Conservation (phyloP, 169 alveolate species). For the Eimeria zaria region DNA sequence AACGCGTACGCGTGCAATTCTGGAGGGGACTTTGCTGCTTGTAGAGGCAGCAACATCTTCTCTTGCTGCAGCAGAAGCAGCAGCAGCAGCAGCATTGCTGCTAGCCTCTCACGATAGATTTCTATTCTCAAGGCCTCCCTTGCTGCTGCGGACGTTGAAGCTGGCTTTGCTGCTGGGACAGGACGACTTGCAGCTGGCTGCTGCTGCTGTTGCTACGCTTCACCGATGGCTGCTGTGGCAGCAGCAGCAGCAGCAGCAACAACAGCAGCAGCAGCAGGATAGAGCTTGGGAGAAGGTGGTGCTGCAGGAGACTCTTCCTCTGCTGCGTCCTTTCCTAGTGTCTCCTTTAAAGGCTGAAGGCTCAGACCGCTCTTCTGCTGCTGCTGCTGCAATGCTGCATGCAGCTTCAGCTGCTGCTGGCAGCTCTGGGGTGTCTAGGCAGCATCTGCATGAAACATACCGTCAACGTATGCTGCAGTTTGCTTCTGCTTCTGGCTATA, state of each 20-base stretch:
- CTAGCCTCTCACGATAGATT: slow-evolving; percentile 18
- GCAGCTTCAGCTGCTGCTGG: no score
- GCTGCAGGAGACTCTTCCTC: slow-evolving; percentile 54
- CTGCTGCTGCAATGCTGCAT: neutral
- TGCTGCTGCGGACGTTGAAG: neutral
- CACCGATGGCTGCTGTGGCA: slow-evolving; percentile 33
- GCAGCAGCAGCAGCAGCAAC: slow-evolving; percentile 57
- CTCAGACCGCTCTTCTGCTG: neutral
- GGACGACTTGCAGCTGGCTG: slow-evolving; percentile 8
- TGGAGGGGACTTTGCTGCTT: neutral
- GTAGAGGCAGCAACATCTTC: neutral
- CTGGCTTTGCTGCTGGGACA: slow-evolving; percentile 39
- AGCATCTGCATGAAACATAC: neutral
- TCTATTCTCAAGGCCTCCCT: neutral
- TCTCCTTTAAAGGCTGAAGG: neutral
- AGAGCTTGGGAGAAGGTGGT: neutral
- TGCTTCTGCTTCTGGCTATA: neutral
- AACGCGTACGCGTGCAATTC: neutral
- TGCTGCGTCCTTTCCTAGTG: slow-evolving; percentile 9
- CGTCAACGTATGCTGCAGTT: neutral
- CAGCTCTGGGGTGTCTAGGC: neutral
- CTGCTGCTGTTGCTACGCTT: slow-evolving; percentile 1
- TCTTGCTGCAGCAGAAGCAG: slow-evolving; percentile 14
- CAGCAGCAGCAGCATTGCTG: slow-evolving; percentile 65
- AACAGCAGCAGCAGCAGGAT: slow-evolving; percentile 14